These are phyloP conservation scores for Starmerella floris DNA, from an alignment of 805 yeast genomes.

Conservation along the genomic window DNA sequence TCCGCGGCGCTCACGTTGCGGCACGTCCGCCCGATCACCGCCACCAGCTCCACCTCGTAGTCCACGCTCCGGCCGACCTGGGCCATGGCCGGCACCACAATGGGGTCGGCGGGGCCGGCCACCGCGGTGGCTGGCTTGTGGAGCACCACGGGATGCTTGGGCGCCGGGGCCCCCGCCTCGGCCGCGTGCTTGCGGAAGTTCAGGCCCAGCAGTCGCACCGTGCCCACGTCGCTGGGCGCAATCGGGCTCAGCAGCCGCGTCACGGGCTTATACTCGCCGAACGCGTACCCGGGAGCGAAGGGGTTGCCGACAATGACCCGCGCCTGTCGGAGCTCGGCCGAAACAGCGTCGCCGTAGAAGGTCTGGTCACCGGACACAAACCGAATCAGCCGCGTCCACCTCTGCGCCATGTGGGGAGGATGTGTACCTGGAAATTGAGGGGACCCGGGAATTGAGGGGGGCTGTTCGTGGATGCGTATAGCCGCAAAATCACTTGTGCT, in stretches of 20 bases:
- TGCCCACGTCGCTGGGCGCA: conserved; percentile 28
- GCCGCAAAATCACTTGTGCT: no score
- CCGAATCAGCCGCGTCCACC: conserved; percentile 31
- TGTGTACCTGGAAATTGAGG: no score
- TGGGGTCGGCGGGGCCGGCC: conserved; percentile 33
- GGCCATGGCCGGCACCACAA: conserved; percentile 30
- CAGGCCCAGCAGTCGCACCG: conserved; percentile 39
- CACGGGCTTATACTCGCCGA: conserved; percentile 30
- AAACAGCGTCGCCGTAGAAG: conserved; percentile 39
- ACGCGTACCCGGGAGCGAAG: conserved; percentile 27
- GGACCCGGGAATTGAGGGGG: no score
- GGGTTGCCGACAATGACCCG: conserved; percentile 37
- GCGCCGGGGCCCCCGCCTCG: conserved; percentile 33
- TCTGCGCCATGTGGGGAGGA: background rate
- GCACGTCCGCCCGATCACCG: conserved; percentile 41
- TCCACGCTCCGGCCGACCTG: conserved; percentile 30
- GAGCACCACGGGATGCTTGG: conserved; percentile 39
- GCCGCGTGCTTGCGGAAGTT: conserved; percentile 35
- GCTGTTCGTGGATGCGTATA: no score
- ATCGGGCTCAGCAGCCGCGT: conserved; percentile 33
- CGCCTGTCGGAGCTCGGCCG: conserved; percentile 32
- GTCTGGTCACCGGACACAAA: conserved; percentile 36
- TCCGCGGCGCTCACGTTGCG: conserved; percentile 32
- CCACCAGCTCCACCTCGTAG: conserved; percentile 43
- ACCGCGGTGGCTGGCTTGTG: conserved; percentile 39